phyloP scores from a whole-genome alignment of 495 filamentous ascomycete species.

The Penicillium herquei region DNA sequence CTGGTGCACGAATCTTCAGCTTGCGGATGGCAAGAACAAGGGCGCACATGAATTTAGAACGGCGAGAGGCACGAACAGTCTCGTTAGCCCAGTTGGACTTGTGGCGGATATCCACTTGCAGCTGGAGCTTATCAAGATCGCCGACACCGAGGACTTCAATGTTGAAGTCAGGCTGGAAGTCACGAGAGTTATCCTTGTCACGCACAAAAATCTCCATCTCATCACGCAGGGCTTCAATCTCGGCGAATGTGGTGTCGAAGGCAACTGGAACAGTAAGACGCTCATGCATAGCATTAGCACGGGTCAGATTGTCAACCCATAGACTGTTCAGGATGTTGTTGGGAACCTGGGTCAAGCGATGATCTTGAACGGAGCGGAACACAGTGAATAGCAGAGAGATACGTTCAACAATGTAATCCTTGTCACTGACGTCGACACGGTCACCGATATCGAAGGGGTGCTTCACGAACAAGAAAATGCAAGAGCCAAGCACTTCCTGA shows the following conservation, averaged over 20 bases:
- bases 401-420: constrained; percentile 81
- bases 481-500: constrained; percentile 91
- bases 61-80: constrained; percentile 72
- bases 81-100: constrained; percentile 98
- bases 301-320: constrained; percentile 91
- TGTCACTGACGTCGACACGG: constrained; percentile 73
- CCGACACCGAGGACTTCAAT: constrained; percentile 76
- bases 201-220: constrained; percentile 83
- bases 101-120: constrained; percentile 81
- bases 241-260: constrained; percentile 84
- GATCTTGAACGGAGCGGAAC: constrained; percentile 77
- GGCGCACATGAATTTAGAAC: constrained; percentile 96
- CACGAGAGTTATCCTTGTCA: constrained; percentile 82
- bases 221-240: constrained; percentile 74
- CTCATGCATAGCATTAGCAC: constrained; percentile 90
- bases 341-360: constrained; percentile 84
- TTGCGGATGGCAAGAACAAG: constrained; percentile 81
- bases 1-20: constrained; percentile 83
- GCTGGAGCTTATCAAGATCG: constrained; percentile 82
- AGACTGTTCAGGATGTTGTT: constrained; percentile 87
- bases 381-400: constrained; percentile 94
- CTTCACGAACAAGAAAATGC: constrained; percentile 98
- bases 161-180: constrained; percentile 83
- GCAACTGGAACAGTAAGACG: constrained; percentile 72
- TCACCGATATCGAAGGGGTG: constrained; percentile 93